phyloP scores from a whole-genome alignment of 208 protist genomes.

The Wallacemonas rigidus region DNA sequence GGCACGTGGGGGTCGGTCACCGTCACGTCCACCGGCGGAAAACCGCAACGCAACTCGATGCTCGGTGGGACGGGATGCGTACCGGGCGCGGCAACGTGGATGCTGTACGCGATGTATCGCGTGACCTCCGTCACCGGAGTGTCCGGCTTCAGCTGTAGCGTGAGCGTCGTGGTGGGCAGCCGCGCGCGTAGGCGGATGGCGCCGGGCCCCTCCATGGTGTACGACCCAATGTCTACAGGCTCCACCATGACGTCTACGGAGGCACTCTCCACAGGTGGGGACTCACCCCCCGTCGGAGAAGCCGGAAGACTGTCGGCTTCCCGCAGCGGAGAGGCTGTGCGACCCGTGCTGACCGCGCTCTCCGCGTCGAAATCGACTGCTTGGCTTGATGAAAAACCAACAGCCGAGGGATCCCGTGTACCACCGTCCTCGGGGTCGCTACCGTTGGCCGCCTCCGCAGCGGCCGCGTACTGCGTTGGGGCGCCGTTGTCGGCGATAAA shows the following conservation, averaged over 20 bases:
- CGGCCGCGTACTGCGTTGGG: constrained; percentile 24
- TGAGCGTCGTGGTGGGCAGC: constrained; percentile 44
- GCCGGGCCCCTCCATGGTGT: constrained; percentile 8
- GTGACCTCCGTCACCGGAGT: constrained; percentile 56
- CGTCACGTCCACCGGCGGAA: constrained; percentile 59
- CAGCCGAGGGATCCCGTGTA: neutral
- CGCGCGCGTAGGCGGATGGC: constrained; percentile 67
- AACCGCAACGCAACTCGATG: constrained; percentile 40
- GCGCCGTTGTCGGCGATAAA: constrained; percentile 44
- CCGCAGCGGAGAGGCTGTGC: constrained; percentile 24
- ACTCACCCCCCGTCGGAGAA: constrained; percentile 19
- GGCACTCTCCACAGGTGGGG: constrained; percentile 14
- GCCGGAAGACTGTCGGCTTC: constrained; percentile 15
- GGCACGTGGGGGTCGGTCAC: constrained; percentile 23
- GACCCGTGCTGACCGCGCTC: neutral
- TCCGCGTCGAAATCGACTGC: constrained; percentile 13
- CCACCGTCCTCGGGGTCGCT: neutral
- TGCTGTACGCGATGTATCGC: constrained; percentile 61
- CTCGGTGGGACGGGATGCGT: constrained; percentile 35
- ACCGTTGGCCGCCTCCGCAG: neutral
- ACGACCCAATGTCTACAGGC: constrained; percentile 32
- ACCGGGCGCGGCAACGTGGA: constrained; percentile 43
- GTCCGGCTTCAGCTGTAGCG: constrained; percentile 53
- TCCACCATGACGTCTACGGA: constrained; percentile 10
- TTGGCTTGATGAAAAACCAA: too few species aligned